Conservation (phyloP, 495 filamentous ascomycete species). For the Hypoxylon cercidicola region DNA sequence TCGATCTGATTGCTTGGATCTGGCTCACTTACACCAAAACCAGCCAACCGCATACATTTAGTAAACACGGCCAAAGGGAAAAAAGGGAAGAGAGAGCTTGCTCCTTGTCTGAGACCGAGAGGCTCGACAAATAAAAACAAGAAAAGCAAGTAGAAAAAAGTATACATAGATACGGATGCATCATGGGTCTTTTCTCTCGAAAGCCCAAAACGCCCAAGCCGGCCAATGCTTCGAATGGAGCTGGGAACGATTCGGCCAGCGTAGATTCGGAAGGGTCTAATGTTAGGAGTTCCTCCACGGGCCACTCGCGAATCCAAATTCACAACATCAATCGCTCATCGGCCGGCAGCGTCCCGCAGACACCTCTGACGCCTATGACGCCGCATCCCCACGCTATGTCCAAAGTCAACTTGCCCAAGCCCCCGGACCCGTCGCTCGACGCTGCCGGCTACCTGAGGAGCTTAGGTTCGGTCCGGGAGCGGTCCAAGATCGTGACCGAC, state of each 20-base stretch:
- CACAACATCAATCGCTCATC: constrained; percentile 45
- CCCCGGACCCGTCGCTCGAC: constrained; percentile 90
- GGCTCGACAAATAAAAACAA: constrained; percentile 9
- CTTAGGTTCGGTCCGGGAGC: constrained; percentile 86
- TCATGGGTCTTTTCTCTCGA: constrained; percentile 65
- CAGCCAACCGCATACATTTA: constrained; percentile 38
- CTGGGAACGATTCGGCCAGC: constrained; percentile 48
- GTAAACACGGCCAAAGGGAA: constrained; percentile 4
- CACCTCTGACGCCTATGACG: constrained; percentile 55
- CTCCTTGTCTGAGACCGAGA: constrained; percentile 21
- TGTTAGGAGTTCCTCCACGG: constrained; percentile 40
- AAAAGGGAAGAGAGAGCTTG: constrained; percentile 29
- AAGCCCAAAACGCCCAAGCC: constrained; percentile 59
- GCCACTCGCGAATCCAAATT: constrained; percentile 37
- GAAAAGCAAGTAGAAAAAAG: constrained; percentile 32
- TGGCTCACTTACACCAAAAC: constrained; percentile 45
- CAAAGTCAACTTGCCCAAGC: constrained; percentile 77
- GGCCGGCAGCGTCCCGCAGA: constrained; percentile 53
- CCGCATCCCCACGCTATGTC: constrained; percentile 43
- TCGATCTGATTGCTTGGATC: constrained; percentile 51
- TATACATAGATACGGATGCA: constrained; percentile 24
- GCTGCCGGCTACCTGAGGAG: constrained; percentile 93
- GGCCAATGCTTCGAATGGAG: constrained; percentile 24
- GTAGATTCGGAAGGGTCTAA: constrained; percentile 50
- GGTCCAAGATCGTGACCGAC: constrained; percentile 74